These are phyloP conservation scores for Neocucurbitaria cava DNA, from an alignment of 2,329 filamentous ascomycete genomes.

Conservation along the genomic window DNA sequence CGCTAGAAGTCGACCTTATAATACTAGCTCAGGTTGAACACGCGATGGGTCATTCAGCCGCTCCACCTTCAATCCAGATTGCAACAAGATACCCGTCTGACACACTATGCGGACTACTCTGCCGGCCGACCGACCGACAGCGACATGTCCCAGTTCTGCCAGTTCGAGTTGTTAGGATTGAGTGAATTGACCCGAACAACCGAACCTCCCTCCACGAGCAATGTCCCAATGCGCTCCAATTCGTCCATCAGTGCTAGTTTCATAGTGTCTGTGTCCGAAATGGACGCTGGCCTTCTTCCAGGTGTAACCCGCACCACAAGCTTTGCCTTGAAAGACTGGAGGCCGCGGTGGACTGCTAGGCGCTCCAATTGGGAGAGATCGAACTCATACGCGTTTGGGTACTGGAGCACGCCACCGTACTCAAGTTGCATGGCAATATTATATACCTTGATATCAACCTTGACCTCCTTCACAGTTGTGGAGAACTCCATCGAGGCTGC, in stretches of 20 bases:
- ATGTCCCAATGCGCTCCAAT: not conserved
- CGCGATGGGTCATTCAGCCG: no score
- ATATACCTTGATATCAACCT: not conserved
- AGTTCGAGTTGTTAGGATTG: not conserved
- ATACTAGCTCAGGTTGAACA: no score
- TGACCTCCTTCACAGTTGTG: not conserved
- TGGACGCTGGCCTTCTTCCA: not conserved
- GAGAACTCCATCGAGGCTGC: not conserved
- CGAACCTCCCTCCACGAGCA: not conserved
- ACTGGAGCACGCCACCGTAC: not conserved
- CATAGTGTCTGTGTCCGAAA: not conserved
- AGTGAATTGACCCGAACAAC: not conserved
- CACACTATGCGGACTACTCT: no score
- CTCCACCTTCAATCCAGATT: no score
- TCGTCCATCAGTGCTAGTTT: not conserved
- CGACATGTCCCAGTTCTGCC: not conserved
- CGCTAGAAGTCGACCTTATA: no score
- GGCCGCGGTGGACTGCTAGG: not conserved
- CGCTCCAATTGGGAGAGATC: conserved; percentile 1
- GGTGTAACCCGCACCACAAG: not conserved
- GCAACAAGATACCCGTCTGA: no score
- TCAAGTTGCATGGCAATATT: not conserved
- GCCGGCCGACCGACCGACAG: no score
- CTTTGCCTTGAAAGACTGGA: not conserved
- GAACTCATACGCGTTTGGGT: not conserved